These are phyloP conservation scores for Cyberlindnera meyerae DNA, from an alignment of 805 yeast species.

Conservation along the genomic window DNA sequence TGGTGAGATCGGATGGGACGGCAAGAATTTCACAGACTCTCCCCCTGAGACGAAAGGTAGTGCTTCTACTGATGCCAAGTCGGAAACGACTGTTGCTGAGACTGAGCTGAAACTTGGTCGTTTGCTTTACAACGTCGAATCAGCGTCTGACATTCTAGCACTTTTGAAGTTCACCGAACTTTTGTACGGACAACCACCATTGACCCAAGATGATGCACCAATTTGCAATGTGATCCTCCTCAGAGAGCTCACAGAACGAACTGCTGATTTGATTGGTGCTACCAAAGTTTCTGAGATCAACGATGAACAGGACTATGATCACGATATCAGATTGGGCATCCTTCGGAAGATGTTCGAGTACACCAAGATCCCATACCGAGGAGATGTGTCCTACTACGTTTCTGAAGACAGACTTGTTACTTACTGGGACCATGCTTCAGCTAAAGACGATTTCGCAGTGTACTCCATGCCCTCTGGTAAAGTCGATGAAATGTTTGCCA, in stretches of 20 bases:
- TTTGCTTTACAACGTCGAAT: constrained; percentile 23
- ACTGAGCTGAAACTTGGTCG: constrained; percentile 15
- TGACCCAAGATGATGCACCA: constrained; percentile 19
- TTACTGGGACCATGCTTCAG: constrained; percentile 74
- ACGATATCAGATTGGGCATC: constrained; percentile 26
- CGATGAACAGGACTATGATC: constrained; percentile 22
- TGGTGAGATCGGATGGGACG: constrained; percentile 29
- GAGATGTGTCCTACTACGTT: constrained; percentile 65
- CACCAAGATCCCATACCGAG: constrained; percentile 55
- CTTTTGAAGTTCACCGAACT: constrained; percentile 22
- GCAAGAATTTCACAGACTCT: constrained; percentile 20
- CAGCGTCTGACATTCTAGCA: constrained; percentile 20
- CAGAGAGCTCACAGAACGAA: constrained; percentile 58
- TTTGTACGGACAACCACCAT: constrained; percentile 24
- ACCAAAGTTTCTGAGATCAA: constrained; percentile 36
- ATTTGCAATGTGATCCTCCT: constrained; percentile 49
- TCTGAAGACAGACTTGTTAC: constrained; percentile 61
- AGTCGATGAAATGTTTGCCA: constrained; percentile 6
- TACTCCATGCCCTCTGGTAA: constrained; percentile 13
- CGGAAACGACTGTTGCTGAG: constrained; percentile 10
- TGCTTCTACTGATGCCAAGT: constrained; percentile 5
- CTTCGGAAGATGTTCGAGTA: constrained; percentile 32
- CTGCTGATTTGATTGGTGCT: constrained; percentile 65
- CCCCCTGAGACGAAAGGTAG: constrained; percentile 9
- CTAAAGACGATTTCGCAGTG: constrained; percentile 19